Evolutionary conservation across 1,284 basidiomycete genomes (phyloP).

Genomic region (Pterulicium gracile): DNA sequence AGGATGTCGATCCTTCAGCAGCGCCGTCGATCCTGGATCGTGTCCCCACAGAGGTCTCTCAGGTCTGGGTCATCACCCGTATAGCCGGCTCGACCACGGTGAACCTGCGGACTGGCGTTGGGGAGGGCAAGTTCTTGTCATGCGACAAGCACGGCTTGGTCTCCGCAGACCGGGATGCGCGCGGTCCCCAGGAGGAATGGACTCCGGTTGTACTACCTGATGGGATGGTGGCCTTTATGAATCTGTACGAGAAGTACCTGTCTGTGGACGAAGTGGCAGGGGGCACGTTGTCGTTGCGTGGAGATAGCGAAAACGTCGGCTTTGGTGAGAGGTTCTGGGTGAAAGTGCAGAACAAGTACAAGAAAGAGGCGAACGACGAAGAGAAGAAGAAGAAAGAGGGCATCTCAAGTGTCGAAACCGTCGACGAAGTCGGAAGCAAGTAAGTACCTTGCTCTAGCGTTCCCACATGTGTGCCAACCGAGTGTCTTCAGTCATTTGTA

Average conservation of each 20-base stretch:
- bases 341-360: constrained; percentile 86
- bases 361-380: constrained; percentile 77
- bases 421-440: constrained; percentile 66
- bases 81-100: constrained; percentile 72
- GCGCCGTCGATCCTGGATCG: constrained; percentile 40
- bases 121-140: constrained; percentile 79
- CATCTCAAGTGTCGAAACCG: constrained; percentile 36
- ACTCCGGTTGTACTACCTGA: constrained; percentile 65
- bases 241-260: constrained; percentile 78
- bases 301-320: constrained; percentile 74
- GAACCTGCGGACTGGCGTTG: constrained; percentile 74
- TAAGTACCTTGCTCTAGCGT: constrained; percentile 27
- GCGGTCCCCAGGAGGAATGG: constrained; percentile 85
- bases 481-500: constrained; percentile 47
- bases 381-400: constrained; percentile 69
- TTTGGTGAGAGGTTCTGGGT: constrained; percentile 78
- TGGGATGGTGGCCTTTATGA: constrained; percentile 77
- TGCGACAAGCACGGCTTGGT: constrained; percentile 77
- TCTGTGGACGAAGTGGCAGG: constrained; percentile 77
- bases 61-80: constrained; percentile 81
- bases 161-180: constrained; percentile 71
- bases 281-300: constrained; percentile 64
- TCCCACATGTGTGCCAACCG: constrained; percentile 5
- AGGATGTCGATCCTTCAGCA: constrained; percentile 30
- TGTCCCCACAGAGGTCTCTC: constrained; percentile 67